These are phyloP conservation scores for Clonostachys chloroleuca DNA, from an alignment of 2,329 filamentous ascomycete species.

Conservation along the genomic window DNA sequence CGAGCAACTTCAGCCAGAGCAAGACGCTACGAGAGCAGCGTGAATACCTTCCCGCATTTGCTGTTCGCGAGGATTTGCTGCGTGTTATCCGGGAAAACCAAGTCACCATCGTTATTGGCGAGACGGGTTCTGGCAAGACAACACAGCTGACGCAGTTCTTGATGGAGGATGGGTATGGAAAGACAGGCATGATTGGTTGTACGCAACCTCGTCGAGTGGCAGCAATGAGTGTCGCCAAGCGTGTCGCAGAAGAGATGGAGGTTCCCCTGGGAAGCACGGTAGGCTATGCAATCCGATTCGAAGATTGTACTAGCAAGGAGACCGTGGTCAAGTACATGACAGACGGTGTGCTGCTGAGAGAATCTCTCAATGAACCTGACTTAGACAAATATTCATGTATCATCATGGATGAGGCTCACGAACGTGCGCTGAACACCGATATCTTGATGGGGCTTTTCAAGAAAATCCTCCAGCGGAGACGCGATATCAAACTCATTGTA, in stretches of 20 bases:
- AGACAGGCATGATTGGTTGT: slow-evolving; percentile 86
- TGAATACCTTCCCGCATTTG: slow-evolving; percentile 92
- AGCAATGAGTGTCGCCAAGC: slow-evolving; percentile 98
- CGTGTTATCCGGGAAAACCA: slow-evolving; percentile 95
- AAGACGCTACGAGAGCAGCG: slow-evolving; percentile 88
- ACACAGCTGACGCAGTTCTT: slow-evolving; percentile 96
- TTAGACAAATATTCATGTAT: slow-evolving; percentile 96
- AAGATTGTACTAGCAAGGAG: slow-evolving; percentile 94
- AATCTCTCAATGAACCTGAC: slow-evolving; percentile 88
- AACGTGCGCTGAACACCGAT: slow-evolving; percentile 92
- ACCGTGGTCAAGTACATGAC: slow-evolving; percentile 99
- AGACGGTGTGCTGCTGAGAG: slow-evolving; percentile 88
- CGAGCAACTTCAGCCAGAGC: slow-evolving; percentile 88
- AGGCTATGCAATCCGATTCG: slow-evolving; percentile 96
- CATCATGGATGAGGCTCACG: slow-evolving; percentile 99
- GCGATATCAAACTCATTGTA: slow-evolving; percentile 93
- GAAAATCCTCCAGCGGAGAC: slow-evolving; percentile 84
- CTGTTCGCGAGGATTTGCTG: slow-evolving; percentile 87
- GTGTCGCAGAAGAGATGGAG: slow-evolving; percentile 98
- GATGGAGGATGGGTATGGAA: slow-evolving; percentile 90
- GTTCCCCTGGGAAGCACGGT: slow-evolving; percentile 83
- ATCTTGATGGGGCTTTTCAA: slow-evolving; percentile 97
- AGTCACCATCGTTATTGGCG: slow-evolving; percentile 92
- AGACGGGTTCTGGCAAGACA: slow-evolving; percentile 96
- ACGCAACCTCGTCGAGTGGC: slow-evolving; percentile 95